A percentile compares a stretch with the other conserved stretches of the same genome.
These are phyloP conservation scores for Ustilago vetiveriae DNA, from an alignment of 1,284 basidiomycete species.

Conservation along the genomic window DNA sequence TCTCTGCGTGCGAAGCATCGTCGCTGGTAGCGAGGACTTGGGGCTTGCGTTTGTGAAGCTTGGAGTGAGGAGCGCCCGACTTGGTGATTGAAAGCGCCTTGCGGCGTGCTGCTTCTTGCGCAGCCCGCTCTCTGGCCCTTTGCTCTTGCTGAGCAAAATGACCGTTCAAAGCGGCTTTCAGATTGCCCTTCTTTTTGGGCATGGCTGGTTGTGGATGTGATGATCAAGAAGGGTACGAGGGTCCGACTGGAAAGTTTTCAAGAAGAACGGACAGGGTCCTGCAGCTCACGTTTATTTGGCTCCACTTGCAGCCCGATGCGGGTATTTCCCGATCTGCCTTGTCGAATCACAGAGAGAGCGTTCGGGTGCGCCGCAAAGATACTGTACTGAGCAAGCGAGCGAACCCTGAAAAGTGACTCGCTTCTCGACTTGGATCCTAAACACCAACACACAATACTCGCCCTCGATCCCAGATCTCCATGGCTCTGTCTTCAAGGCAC, in stretches of 20 bases:
- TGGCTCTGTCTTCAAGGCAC: slow-evolving; percentile 1
- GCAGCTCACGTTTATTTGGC: background rate
- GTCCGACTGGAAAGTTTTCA: background rate
- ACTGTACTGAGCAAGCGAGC: no score
- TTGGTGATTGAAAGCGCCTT: slow-evolving; percentile 44
- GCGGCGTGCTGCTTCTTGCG: slow-evolving; percentile 46
- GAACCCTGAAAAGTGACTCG: slow-evolving; percentile 3
- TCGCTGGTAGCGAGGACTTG: background rate
- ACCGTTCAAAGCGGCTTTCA: slow-evolving; percentile 44
- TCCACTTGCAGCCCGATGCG: slow-evolving; percentile 2
- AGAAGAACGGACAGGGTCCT: background rate
- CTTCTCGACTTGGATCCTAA: background rate
- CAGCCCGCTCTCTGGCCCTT: slow-evolving; percentile 28
- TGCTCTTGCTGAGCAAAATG: slow-evolving; percentile 45
- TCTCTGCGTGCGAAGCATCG: background rate
- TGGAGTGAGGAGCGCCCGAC: slow-evolving; percentile 6
- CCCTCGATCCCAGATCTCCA: no score
- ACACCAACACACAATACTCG: slow-evolving; percentile 1
- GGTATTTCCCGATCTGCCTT: background rate
- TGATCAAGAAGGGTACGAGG: background rate
- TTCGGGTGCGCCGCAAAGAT: no score
- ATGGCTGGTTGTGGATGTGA: slow-evolving; percentile 9
- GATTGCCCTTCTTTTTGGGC: slow-evolving; percentile 56
- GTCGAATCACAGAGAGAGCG: no score
- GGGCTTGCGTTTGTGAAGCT: slow-evolving; percentile 17